A percentile compares a stretch with the other conserved stretches of the same genome.
phyloP scores from a whole-genome alignment of 129 eudicot species.

The Cynara cardunculus region DNA sequence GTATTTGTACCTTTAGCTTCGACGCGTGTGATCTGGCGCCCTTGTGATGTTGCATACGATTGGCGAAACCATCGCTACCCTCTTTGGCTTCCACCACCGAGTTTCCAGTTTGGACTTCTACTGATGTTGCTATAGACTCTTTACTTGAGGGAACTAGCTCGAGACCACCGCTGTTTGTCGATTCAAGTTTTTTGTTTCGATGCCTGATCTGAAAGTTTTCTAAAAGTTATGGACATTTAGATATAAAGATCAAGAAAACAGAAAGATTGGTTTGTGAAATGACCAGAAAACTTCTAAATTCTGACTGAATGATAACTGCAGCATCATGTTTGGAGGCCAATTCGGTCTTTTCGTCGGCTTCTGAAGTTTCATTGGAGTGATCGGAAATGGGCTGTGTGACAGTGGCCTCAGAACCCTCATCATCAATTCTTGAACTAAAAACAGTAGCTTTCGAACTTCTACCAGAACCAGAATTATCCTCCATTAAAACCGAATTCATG shows the following conservation, averaged over 20 bases:
- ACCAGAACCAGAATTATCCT: constrained; percentile 39
- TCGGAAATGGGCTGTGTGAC: constrained; percentile 48
- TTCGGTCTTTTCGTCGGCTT: constrained; percentile 29
- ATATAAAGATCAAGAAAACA: constrained; percentile 1
- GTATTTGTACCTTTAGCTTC: constrained; percentile 49
- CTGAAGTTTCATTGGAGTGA: constrained; percentile 13
- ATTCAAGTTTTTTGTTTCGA: neutral
- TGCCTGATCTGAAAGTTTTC: constrained; percentile 46
- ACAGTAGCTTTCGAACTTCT: constrained; percentile 40
- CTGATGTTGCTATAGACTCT: constrained; percentile 64
- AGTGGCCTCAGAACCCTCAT: constrained; percentile 69
- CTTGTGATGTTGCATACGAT: constrained; percentile 36
- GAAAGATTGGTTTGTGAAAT: constrained; percentile 15
- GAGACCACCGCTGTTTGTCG: constrained; percentile 12
- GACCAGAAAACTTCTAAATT: constrained; percentile 76
- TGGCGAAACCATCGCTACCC: constrained; percentile 25
- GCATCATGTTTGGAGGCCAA: constrained; percentile 47
- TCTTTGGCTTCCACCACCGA: constrained; percentile 47
- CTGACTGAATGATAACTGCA: constrained; percentile 69
- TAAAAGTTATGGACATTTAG: neutral
- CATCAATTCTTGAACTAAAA: constrained; percentile 35
- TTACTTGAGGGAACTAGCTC: constrained; percentile 21
- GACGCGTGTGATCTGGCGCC: constrained; percentile 28
- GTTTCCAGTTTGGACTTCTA: constrained; percentile 80
- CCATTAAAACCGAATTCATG: constrained; percentile 12